These are phyloP conservation scores for Zymoseptoria ardabiliae DNA, from an alignment of 2,329 filamentous ascomycete species.

Conservation along the genomic window DNA sequence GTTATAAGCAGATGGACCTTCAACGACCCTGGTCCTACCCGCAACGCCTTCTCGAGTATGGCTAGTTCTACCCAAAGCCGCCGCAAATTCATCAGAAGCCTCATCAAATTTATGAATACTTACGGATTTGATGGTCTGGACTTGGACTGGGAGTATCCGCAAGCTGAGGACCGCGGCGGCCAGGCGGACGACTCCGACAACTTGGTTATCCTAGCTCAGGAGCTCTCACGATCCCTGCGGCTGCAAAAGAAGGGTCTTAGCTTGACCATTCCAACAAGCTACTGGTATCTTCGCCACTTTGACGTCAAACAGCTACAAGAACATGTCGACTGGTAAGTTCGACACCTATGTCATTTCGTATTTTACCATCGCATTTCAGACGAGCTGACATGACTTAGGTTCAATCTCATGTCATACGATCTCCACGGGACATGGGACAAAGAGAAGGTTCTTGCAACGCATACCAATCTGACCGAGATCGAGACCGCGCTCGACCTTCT, in stretches of 20 bases:
- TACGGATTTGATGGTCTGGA: conserved; percentile 19
- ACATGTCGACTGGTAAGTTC: conserved; percentile 1
- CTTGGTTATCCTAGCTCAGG: conserved; percentile 5
- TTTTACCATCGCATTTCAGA: too few species aligned
- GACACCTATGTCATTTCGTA: too few species aligned
- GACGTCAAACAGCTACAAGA: conserved; percentile 18
- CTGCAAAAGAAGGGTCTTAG: too few species aligned
- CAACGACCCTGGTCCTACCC: conserved; percentile 9
- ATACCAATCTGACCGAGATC: conserved; percentile 43
- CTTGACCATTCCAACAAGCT: conserved; percentile 23
- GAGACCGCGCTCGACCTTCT: conserved; percentile 37
- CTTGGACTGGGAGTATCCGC: conserved; percentile 17
- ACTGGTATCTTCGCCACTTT: conserved; percentile 29
- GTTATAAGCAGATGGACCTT: conserved; percentile 12
- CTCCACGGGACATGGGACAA: conserved; percentile 40
- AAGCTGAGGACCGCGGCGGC: conserved; percentile 32
- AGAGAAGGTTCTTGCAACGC: conserved; percentile 5
- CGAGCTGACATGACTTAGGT: too few species aligned
- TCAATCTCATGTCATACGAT: conserved; percentile 43
- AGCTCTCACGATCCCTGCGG: too few species aligned
- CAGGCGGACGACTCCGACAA: conserved; percentile 31
- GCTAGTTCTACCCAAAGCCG: conserved; percentile 2
- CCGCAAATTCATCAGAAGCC: conserved; percentile 5
- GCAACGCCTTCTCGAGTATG: conserved; percentile 7
- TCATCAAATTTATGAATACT: conserved; percentile 13